These are phyloP conservation scores for Arthrobotrys megalospora DNA, from an alignment of 2,329 filamentous ascomycete genomes.

Conservation along the genomic window DNA sequence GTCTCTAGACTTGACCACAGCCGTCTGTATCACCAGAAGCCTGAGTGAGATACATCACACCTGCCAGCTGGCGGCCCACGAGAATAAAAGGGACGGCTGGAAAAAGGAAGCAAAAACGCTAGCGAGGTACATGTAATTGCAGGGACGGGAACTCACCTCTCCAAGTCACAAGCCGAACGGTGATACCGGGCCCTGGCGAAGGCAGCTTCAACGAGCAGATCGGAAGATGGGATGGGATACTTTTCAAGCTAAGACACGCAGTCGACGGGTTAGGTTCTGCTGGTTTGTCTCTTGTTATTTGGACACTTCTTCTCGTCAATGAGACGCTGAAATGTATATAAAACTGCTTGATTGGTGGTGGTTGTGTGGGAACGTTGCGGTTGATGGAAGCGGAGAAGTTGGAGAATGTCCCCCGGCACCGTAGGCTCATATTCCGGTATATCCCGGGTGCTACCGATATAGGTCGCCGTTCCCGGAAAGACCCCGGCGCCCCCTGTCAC, in stretches of 20 bases:
- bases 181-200: slow-evolving; percentile 49
- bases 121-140: slow-evolving; percentile 33
- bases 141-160: slow-evolving; percentile 58
- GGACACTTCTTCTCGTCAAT: background rate
- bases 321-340: slow-evolving; percentile 4
- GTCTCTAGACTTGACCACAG: slow-evolving; percentile 43
- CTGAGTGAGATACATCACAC: slow-evolving; percentile 39
- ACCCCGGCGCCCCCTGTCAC: slow-evolving; percentile 24
- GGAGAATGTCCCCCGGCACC: background rate
- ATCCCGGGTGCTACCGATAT: slow-evolving; percentile 5
- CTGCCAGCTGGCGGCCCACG: slow-evolving; percentile 48
- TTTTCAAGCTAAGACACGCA: slow-evolving; percentile 12
- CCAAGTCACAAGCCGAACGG: slow-evolving; percentile 43
- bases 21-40: slow-evolving; percentile 37
- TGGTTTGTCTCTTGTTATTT: background rate
- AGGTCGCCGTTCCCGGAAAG: slow-evolving; percentile 25
- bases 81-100: slow-evolving; percentile 50
- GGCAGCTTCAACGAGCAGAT: slow-evolving; percentile 14
- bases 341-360: slow-evolving; percentile 13
- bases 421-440: background rate
- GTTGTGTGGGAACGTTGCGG: background rate
- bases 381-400: background rate
- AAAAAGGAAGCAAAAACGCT: slow-evolving; percentile 51
- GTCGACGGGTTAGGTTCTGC: slow-evolving; percentile 2
- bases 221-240: slow-evolving; percentile 25